Evolutionary conservation across 2,329 filamentous ascomycete genomes (phyloP).

Genomic region (Escovopsis sp.): DNA sequence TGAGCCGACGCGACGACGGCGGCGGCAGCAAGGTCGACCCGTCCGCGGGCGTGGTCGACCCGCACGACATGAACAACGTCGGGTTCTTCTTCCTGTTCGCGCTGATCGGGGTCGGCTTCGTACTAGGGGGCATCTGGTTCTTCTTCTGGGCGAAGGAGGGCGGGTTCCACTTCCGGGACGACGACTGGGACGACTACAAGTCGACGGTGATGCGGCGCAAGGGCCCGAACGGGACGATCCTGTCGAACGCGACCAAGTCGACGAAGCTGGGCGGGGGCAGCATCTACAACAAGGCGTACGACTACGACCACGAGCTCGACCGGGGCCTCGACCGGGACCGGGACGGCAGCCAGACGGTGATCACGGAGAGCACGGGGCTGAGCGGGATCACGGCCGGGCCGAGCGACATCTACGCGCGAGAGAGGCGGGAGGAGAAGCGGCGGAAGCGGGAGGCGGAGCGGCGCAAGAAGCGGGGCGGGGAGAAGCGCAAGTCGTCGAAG

Average conservation of each 20-base stretch:
- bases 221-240: conserved; percentile 74
- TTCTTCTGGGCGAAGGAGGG: conserved; percentile 98
- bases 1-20: conserved; percentile 11
- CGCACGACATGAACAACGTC: conserved; percentile 44
- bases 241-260: conserved; percentile 67
- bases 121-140: conserved; percentile 76
- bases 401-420: conserved; percentile 38
- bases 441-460: conserved; percentile 28
- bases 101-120: conserved; percentile 62
- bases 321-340: conserved; percentile 8
- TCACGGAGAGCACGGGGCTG: conserved; percentile 29
- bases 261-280: conserved; percentile 81
- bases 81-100: conserved; percentile 78
- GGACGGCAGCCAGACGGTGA: conserved; percentile 28
- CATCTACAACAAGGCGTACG: conserved; percentile 59
- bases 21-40: conserved; percentile 19
- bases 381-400: conserved; percentile 43
- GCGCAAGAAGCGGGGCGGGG: conserved; percentile 13
- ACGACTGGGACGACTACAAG: conserved; percentile 98
- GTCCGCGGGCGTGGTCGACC: conserved; percentile 32
- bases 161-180: conserved; percentile 70
- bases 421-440: conserved; percentile 39
- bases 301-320: conserved; percentile 21
- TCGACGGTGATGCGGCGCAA: conserved; percentile 78
- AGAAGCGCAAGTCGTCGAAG: conserved; percentile 29